A percentile compares a stretch with the other conserved stretches of the same genome.
These are phyloP conservation scores for Beta vulgaris DNA, from an alignment of 148 eudicot genomes.

Conservation along the genomic window DNA sequence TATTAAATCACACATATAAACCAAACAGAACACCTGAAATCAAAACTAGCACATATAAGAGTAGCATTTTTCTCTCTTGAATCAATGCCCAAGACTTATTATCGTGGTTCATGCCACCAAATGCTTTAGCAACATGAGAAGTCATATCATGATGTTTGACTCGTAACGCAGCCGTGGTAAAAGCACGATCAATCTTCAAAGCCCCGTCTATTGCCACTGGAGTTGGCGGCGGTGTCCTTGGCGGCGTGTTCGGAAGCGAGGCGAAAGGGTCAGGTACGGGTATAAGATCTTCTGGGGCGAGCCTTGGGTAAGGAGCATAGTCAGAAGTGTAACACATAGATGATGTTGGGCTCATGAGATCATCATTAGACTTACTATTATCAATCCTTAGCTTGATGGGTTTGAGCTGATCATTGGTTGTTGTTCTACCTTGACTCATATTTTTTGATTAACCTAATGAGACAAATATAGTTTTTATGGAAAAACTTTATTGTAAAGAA, in stretches of 20 bases:
- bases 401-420: background rate
- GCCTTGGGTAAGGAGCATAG: slow-evolving; percentile 6
- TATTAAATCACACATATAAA: slow-evolving; percentile 3
- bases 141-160: background rate
- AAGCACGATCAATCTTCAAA: slow-evolving; percentile 11
- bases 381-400: slow-evolving; percentile 1
- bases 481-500: too few relatives aligned
- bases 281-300: slow-evolving; percentile 15
- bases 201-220: background rate
- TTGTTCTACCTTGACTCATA: slow-evolving; percentile 7
- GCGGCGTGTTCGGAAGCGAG: background rate
- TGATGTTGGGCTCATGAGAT: background rate
- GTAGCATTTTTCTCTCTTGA: background rate
- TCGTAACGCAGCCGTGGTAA: background rate
- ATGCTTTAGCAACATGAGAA: slow-evolving; percentile 17
- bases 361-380: background rate
- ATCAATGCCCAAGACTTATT: background rate
- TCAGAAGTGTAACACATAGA: background rate
- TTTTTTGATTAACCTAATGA: background rate
- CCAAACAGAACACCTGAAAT: slow-evolving; percentile 10
- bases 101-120: background rate
- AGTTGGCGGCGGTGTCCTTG: slow-evolving; percentile 27
- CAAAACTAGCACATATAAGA: slow-evolving; percentile 12
- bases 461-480: too few relatives aligned
- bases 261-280: background rate